Evolutionary conservation across 345 rosid genomes (phyloP), one percentile per base, ranked within the genome.

Genomic region (Garcia nutans): DNA sequence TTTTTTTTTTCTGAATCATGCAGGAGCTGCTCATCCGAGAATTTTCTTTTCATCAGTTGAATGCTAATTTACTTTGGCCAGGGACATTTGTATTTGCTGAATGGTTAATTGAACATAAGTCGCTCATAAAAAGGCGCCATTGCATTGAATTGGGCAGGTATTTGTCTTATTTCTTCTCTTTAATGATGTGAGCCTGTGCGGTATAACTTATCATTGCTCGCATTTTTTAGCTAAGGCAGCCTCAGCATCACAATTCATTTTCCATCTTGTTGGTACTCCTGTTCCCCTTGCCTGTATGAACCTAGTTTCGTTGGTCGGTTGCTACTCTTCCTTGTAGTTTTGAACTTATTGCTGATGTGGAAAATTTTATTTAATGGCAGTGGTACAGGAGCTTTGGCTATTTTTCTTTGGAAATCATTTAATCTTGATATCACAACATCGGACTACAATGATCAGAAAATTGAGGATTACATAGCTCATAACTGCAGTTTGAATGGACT

Each of bases 31-130:
- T 84, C 28, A 82, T 96, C 68, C 82, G 93, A 44, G 99, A 96
- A 76, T 96, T 93, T 75, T 89, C 94, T 5, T 96, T 96, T 75
- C 99, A 96, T 66, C 89, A 88, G 83, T 81, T 92, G 78, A 96
- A 96, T 89, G 99, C 98, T 76, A 96, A 96, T 86, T 87, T 96
- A 81, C 96, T 93, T 10, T 96, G 99, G 99, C 99, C 99, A 0
- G 98, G 99, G 79, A 82, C 98, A 6, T 96, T 96, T 77, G 74
- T 92, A 69, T 96, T 96, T 83, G 92, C 97, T 2, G 95, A 93
- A 81, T 93, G 99, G 99, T 83, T 96, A 79, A 78, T 88, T 73
- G 78, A 84, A 67, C 83, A 92, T 72, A 74, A 61, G n/a, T 69
- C 89, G 9, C 80, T 75, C 61, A 65, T 96, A 37, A 77, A 83